Percentiles rank a stretch among this genome's conserved stretches.
phyloP scores from a whole-genome alignment of 2,329 filamentous ascomycete genomes.

The Byssochlamys sp. region DNA sequence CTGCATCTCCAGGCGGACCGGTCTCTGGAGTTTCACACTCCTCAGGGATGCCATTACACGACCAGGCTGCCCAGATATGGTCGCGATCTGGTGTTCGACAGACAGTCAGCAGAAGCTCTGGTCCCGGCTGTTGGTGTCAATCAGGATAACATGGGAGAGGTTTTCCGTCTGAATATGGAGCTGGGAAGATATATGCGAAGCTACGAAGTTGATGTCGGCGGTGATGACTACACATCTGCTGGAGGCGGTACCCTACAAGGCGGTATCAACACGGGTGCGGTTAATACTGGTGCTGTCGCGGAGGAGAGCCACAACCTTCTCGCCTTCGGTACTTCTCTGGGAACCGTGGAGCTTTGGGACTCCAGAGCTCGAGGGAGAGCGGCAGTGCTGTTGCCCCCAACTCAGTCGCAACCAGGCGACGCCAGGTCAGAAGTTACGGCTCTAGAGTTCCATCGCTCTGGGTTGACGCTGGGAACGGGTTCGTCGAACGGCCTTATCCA shows the following conservation, averaged over 20 bases:
- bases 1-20: constrained; percentile 87
- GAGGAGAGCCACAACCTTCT: constrained; percentile 81
- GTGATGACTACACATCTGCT: constrained; percentile 59
- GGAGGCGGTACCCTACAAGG: constrained; percentile 73
- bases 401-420: constrained; percentile 30
- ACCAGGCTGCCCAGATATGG: constrained; percentile 89
- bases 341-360: constrained; percentile 98
- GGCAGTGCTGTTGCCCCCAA: constrained; percentile 58
- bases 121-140: constrained; percentile 83
- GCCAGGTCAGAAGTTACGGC: constrained; percentile 63
- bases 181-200: constrained; percentile 87
- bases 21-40: constrained; percentile 84
- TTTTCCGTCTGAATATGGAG: constrained; percentile 86
- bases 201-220: constrained; percentile 82
- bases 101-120: constrained; percentile 70
- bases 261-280: constrained; percentile 71
- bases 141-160: constrained; percentile 75
- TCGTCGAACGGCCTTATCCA: constrained; percentile 81
- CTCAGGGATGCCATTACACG: constrained; percentile 75
- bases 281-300: constrained; percentile 79
- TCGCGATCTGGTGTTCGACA: constrained; percentile 77
- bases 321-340: constrained; percentile 85
- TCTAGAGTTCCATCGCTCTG: constrained; percentile 73
- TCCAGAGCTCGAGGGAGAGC: constrained; percentile 71
- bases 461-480: constrained; percentile 74